Evolutionary conservation across 2,329 filamentous ascomycete genomes (phyloP), one percentile per base, ranked within the genome.

Genomic region (Penicillium sp.): DNA sequence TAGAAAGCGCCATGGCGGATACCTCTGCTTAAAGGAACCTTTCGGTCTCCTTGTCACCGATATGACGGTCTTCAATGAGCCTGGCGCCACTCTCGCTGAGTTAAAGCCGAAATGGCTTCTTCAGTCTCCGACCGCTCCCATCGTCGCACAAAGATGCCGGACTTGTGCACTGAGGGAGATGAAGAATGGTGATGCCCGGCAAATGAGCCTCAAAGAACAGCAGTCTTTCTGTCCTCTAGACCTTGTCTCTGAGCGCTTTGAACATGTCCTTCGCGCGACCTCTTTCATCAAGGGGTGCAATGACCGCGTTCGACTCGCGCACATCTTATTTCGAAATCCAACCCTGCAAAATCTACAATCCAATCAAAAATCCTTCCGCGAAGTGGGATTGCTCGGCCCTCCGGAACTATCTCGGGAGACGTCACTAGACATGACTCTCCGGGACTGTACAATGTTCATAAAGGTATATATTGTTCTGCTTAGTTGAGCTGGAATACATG

Each of bases 31-130:
- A 12, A 79, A 82, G 34, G 83, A 87, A 59, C 69, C 68, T 3
- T 82, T 84, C 64, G 89, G 85, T 5, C 82, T 91, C 62, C 73
- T 93, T 3, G 81, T 93, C 42, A 86, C 87, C 54, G 88, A 92
- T 64, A 92, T 93, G 88, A 81, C 80, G 2, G 75, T 77, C 6
- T 62, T 62, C 23, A 60, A 62, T 7, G 68, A 68, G 13, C 63
- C 68, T 0, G 65, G 64, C 3, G 63, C 65, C 41, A 69, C 41
- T 37, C 67, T 88, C 26, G 75, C 89, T 49, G 88, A 93, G 68
- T 88, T 93, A 73, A 94, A 94, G 68, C 89, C 90, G 12, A 94
- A 94, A 72, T 94, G 90, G 90, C 81, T 94, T 21, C 75, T 80
- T 7, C 89, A 91, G 68, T 92, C 89, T 2, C 88, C 86, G 3